A percentile compares a stretch with the other conserved stretches of the same genome.
Conservation (phyloP, 495 filamentous ascomycete genomes). For the Darksidea phi region DNA sequence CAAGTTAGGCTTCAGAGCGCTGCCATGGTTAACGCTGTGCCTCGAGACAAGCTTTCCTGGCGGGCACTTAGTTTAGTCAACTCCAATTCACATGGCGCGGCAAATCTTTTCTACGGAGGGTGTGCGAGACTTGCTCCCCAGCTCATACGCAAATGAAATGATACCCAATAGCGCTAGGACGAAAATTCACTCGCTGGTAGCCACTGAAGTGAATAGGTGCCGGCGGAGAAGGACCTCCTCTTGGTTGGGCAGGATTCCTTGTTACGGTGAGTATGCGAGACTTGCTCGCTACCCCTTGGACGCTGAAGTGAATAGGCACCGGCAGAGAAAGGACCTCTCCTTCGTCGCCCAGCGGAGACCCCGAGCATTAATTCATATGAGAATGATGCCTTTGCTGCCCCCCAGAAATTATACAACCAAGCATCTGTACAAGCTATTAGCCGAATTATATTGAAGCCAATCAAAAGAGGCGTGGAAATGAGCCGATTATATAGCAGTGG, state of each 20-base stretch:
- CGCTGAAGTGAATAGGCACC: not conserved
- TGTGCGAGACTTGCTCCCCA: too few species aligned
- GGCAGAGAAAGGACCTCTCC: not conserved
- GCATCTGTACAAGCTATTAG: constrained; percentile 32
- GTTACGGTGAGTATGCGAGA: not conserved
- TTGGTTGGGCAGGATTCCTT: not conserved
- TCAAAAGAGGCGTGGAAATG: constrained; percentile 7
- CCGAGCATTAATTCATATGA: not conserved
- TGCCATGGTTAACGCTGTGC: too few species aligned
- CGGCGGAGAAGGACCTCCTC: not conserved
- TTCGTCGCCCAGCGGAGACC: not conserved
- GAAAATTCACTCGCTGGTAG: not conserved
- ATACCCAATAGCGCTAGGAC: too few species aligned
- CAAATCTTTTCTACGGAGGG: too few species aligned
- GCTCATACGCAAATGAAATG: too few species aligned
- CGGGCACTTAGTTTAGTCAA: too few species aligned
- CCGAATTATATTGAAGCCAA: constrained; percentile 14
- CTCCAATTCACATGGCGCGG: too few species aligned
- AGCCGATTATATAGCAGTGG: constrained; percentile 21
- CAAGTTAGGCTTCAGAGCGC: too few species aligned
- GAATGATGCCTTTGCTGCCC: constrained; percentile 15
- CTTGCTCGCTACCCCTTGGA: not conserved
- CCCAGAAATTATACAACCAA: constrained; percentile 17
- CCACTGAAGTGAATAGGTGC: not conserved
- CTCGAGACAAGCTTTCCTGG: too few species aligned